Conservation (phyloP, 306 rosid genomes). For the Acacia acuminata region DNA sequence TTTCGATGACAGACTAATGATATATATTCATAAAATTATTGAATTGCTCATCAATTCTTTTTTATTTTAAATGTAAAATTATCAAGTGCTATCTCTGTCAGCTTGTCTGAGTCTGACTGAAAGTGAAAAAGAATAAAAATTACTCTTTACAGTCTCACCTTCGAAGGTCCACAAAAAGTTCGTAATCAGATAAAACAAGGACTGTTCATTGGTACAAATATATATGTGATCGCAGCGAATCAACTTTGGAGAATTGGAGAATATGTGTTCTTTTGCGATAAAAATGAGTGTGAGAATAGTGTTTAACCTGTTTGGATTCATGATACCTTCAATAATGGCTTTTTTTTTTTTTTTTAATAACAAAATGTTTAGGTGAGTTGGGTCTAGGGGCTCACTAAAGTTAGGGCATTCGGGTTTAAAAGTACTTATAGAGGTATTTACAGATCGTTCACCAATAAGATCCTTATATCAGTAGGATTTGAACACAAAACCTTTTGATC, state of each 20-base stretch:
- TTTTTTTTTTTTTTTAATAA: too few species aligned
- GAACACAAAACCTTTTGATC: too few species aligned
- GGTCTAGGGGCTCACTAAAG: too few species aligned
- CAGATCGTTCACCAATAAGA: rapidly evolving
- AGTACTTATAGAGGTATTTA: too few species aligned
- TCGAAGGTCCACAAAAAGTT: constrained; percentile 38
- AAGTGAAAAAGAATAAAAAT: neutral
- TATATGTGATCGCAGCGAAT: constrained; percentile 29
- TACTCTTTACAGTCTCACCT: neutral
- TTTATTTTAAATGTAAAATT: neutral
- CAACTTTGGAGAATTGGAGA: constrained; percentile 8
- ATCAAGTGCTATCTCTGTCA: neutral
- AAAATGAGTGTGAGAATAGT: neutral
- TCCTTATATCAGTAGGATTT: too few species aligned
- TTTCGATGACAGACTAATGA: neutral
- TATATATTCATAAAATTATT: neutral
- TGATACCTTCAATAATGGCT: neutral
- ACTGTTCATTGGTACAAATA: neutral
- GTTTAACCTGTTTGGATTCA: neutral
- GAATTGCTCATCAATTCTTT: neutral
- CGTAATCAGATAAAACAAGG: constrained; percentile 4
- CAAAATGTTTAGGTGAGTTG: too few species aligned
- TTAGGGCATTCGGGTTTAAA: rapidly evolving
- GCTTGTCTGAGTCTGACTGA: neutral
- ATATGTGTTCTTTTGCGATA: constrained; percentile 13